Evolutionary conservation across 345 rosid genomes (phyloP).

Genomic region (Salix koriyanagi): DNA sequence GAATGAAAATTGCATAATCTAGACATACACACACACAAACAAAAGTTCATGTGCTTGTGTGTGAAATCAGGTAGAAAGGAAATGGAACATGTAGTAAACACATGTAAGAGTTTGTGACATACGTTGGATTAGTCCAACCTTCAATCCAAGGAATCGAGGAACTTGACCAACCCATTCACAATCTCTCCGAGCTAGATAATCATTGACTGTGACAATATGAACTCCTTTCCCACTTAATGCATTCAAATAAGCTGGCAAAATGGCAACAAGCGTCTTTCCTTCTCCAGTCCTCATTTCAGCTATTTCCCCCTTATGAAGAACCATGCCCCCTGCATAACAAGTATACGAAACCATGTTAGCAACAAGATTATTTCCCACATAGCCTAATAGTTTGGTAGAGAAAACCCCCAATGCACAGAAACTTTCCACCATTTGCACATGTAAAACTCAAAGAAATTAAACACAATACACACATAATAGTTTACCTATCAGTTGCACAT

Average conservation of each 20-base stretch:
- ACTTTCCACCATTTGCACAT: neutral
- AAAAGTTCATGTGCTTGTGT: neutral
- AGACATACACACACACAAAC: neutral
- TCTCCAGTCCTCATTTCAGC: constrained; percentile 99
- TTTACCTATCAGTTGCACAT: constrained; percentile 85
- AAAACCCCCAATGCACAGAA: too few species aligned
- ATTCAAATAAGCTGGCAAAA: constrained; percentile 91
- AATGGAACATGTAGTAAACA: constrained; percentile 1
- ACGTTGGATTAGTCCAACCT: constrained; percentile 99
- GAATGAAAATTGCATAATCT: too few species aligned
- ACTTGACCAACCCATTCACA: constrained; percentile 99
- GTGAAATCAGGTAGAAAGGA: neutral
- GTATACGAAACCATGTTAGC: neutral
- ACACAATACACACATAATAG: neutral
- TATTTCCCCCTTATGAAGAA: constrained; percentile 94
- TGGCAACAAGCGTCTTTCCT: constrained; percentile 97
- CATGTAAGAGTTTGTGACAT: constrained; percentile 44
- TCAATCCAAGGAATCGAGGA: constrained; percentile 94
- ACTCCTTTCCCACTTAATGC: constrained; percentile 94
- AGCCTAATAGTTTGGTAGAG: too few species aligned
- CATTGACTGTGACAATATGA: constrained; percentile 94
- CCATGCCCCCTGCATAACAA: constrained; percentile 76
- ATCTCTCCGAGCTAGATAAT: constrained; percentile 91
- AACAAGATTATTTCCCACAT: neutral
- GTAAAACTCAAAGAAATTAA: neutral